These are phyloP conservation scores for Clathrus columnatus DNA, from an alignment of 768 basidiomycete genomes.

Conservation along the genomic window DNA sequence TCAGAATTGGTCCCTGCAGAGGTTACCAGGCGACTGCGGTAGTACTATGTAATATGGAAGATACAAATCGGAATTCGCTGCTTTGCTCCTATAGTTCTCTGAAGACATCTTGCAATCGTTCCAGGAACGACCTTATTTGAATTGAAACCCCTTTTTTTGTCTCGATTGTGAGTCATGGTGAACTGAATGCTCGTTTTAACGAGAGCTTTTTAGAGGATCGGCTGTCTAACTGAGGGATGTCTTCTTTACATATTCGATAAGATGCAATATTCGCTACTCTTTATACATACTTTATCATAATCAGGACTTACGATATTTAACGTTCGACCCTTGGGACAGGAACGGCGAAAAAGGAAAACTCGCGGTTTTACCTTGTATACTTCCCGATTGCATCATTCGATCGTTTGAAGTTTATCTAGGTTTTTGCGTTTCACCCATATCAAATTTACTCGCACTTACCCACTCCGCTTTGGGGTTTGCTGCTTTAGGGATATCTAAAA, in stretches of 20 bases:
- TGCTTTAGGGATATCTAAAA: neutral
- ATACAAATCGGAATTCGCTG: neutral
- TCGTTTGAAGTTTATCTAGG: too few relatives aligned
- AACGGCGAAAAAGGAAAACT: too few relatives aligned
- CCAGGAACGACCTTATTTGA: neutral
- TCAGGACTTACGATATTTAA: too few relatives aligned
- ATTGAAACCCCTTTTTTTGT: neutral
- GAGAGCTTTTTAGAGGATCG: neutral
- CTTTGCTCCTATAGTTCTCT: neutral
- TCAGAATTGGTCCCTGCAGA: slow-evolving; percentile 5
- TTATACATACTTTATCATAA: too few relatives aligned
- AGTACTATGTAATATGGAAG: neutral
- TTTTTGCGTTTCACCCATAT: too few relatives aligned
- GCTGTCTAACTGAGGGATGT: neutral
- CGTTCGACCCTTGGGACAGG: too few relatives aligned
- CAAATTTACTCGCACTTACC: neutral
- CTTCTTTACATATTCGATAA: too few relatives aligned
- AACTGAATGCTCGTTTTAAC: neutral
- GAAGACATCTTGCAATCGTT: neutral
- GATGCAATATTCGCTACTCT: too few relatives aligned
- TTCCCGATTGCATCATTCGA: too few relatives aligned
- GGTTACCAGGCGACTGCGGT: neutral
- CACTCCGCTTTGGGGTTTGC: too few relatives aligned
- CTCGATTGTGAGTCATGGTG: neutral
- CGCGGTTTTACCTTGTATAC: too few relatives aligned